Conservation (phyloP, 495 filamentous ascomycete species). For the Podospora tetraspora region DNA sequence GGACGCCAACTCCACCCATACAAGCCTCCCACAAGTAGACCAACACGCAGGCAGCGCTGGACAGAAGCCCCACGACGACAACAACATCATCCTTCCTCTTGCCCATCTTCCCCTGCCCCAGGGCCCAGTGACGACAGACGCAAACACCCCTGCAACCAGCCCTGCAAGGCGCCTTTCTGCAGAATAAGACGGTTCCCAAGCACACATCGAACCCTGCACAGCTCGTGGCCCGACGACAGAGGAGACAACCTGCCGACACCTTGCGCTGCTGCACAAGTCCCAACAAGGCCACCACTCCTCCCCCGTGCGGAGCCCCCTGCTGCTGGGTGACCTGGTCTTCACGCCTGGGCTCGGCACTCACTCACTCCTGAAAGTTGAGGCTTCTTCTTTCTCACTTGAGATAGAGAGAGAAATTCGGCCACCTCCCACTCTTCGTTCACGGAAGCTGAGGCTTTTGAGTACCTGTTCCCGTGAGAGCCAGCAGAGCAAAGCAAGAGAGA, state of each 20-base stretch:
- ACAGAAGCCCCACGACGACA: not conserved
- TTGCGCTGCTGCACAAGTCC: slow-evolving; percentile 19
- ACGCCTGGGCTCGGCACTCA: not conserved
- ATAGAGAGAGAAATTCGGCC: not conserved
- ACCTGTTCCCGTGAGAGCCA: not conserved
- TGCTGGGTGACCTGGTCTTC: slow-evolving; percentile 10
- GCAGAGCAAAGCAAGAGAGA: not conserved
- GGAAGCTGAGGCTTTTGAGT: not conserved
- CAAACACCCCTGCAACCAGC: slow-evolving; percentile 2
- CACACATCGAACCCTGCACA: slow-evolving; percentile 14
- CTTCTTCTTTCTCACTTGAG: slow-evolving; percentile 11
- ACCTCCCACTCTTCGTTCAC: slow-evolving; percentile 4
- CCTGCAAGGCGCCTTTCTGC: slow-evolving; percentile 13
- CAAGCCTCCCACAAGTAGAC: not conserved
- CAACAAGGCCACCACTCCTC: slow-evolving; percentile 9
- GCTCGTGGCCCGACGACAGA: slow-evolving; percentile 11
- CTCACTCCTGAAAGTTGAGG: not conserved
- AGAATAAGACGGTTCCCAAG: slow-evolving; percentile 18
- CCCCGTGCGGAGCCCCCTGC: slow-evolving; percentile 8
- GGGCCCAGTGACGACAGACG: not conserved
- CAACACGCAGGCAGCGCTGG: not conserved
- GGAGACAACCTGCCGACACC: slow-evolving; percentile 16
- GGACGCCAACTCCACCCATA: not conserved
- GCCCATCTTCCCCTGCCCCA: no score
- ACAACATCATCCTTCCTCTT: slow-evolving; percentile 3